Conservation (phyloP, 805 yeast species). For the Wickerhamomyces hampshirensis region DNA sequence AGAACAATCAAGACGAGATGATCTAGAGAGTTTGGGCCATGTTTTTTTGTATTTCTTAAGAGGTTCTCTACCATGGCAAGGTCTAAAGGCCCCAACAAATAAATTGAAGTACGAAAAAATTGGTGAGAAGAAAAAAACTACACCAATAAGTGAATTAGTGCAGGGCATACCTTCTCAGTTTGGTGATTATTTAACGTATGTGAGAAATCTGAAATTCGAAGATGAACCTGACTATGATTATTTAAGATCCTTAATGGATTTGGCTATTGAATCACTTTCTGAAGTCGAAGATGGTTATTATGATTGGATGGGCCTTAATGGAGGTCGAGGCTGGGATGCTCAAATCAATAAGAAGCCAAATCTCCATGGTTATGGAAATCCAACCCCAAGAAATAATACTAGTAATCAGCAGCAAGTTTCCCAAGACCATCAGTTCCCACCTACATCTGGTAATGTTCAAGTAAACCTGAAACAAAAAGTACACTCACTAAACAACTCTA, state of each 20-base stretch:
- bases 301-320: constrained; percentile 79
- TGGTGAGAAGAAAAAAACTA: constrained; percentile 73
- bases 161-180: constrained; percentile 67
- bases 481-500: constrained; percentile 24
- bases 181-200: constrained; percentile 67
- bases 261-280: constrained; percentile 52
- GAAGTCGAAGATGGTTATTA: constrained; percentile 62
- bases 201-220: constrained; percentile 66
- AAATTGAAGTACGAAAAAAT: constrained; percentile 79
- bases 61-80: constrained; percentile 87
- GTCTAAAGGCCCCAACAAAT: constrained; percentile 83
- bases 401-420: neutral
- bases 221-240: constrained; percentile 77
- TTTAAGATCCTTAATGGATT: constrained; percentile 55
- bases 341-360: constrained; percentile 71
- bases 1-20: constrained; percentile 81
- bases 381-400: constrained; percentile 40
- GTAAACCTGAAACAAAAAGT: constrained; percentile 23
- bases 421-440: constrained; percentile 15
- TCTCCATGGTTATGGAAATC: constrained; percentile 77
- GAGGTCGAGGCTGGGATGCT: constrained; percentile 81
- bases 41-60: constrained; percentile 74
- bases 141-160: constrained; percentile 56
- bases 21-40: constrained; percentile 76
- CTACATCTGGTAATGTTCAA: constrained; percentile 5